Base-by-base conservation (phyloP, 2,329 filamentous ascomycete species). In the Penicillium sp. region DNA sequence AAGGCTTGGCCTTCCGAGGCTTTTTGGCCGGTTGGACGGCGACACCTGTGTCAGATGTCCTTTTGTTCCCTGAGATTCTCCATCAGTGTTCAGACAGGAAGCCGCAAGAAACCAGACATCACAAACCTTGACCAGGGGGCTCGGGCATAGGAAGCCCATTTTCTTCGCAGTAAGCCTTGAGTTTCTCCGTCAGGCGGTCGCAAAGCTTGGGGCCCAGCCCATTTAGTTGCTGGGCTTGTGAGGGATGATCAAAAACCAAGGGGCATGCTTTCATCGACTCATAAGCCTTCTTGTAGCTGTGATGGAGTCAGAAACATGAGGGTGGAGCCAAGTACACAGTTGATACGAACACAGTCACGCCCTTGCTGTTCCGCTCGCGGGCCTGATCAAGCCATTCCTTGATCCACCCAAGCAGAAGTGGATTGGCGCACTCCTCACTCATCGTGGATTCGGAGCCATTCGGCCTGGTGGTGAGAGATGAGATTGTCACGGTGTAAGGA, bases 211-310 rank as follows among this genome's bases (percentile, higher is more conserved):
- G 77, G 0, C 87, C 87, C 43, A 89, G 81, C 0, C 85, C 85
- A 45, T 80, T 81, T n/a, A 93, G 74, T 51, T 83, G 78, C 53
- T 82, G 76, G 1, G 86, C 78, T 66, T 89, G 78, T 4, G 81
- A 80, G 2, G 87, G 86, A 59, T 93, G 87, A 13, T 77, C 70
- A 50, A 88, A 86, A 1, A 68, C 66, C 26, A 87, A 69, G 0
- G 87, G 86, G 48, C 86, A 90, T 9, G 79, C 79, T 64, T 83
- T 86, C 62, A 93, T 78, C 2, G 86, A 85, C 42, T 87, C 77
- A 57, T 87, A 87, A 1, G 87, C 87, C 53, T 83, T 80, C 49
- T 79, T 84, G 63, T 89, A 91, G 0, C 79, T 82, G n/a, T 3
- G 31, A 10, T 26, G 7, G 19, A 16, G 21, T 47, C 41, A 54